Percentiles rank a stretch among this genome's conserved stretches.
Evolutionary conservation across 2,329 filamentous ascomycete species (phyloP).

Genomic region (Talaromyces sp.): DNA sequence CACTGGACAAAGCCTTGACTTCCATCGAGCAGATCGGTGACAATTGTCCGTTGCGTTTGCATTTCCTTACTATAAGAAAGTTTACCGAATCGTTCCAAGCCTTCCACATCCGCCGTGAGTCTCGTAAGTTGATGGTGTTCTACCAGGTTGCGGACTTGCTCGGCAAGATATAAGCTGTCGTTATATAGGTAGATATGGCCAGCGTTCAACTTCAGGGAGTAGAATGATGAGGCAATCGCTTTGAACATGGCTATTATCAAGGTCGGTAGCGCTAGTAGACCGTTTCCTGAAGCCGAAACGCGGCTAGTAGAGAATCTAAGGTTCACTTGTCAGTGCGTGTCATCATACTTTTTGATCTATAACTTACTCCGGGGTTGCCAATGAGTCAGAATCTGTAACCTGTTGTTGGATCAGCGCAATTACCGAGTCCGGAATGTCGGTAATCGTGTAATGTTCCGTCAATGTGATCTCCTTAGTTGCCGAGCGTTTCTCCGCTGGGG

Average conservation of each 20-base stretch:
- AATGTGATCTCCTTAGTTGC: conserved; percentile 67
- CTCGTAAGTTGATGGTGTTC: conserved; percentile 49
- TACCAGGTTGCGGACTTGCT: conserved; percentile 52
- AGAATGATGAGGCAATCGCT: conserved; percentile 49
- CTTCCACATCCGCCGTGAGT: conserved; percentile 55
- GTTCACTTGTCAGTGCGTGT: conserved; percentile 25
- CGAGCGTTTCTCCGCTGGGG: not conserved
- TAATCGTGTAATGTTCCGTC: conserved; percentile 83
- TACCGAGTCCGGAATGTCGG: conserved; percentile 78
- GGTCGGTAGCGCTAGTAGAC: conserved; percentile 47
- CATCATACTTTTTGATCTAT: not conserved
- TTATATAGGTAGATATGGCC: conserved; percentile 67
- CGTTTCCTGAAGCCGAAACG: conserved; percentile 43
- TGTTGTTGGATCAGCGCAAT: conserved; percentile 44
- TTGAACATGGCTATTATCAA: conserved; percentile 53
- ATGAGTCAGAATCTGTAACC: conserved; percentile 41
- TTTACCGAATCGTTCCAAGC: conserved; percentile 60
- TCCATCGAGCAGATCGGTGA: conserved; percentile 62
- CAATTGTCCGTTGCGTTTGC: conserved; percentile 63
- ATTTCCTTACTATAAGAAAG: conserved; percentile 63
- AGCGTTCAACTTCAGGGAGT: conserved; percentile 45
- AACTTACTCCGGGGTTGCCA: conserved; percentile 40
- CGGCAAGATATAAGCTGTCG: conserved; percentile 59
- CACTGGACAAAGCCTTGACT: conserved; percentile 62
- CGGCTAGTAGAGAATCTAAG: conserved; percentile 35